These are phyloP conservation scores for Metschnikowia cubensis DNA, from an alignment of 805 yeast genomes.

Conservation along the genomic window DNA sequence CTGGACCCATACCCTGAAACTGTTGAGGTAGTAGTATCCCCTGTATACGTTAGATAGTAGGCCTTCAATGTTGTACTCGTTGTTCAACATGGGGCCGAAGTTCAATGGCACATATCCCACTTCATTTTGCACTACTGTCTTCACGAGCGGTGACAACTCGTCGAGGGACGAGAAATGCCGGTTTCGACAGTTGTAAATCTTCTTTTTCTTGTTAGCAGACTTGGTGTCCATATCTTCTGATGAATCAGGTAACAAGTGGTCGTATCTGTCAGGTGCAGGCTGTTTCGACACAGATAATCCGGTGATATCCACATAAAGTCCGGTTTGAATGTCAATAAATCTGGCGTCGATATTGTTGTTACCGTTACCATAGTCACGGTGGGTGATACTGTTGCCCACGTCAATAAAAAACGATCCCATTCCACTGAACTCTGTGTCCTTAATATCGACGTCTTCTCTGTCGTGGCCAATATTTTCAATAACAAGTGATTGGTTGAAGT, in stretches of 20 bases:
- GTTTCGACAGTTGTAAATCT: constrained; percentile 40
- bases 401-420: constrained; percentile 14
- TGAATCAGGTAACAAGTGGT: not conserved
- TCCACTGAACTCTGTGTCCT: constrained; percentile 49
- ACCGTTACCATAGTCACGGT: constrained; percentile 13
- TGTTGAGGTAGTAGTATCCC: constrained; percentile 6
- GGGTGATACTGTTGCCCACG: constrained; percentile 12
- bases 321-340: constrained; percentile 32
- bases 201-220: constrained; percentile 13
- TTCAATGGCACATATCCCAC: constrained; percentile 30
- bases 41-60: constrained; percentile 3
- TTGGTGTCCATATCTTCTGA: constrained; percentile 1
- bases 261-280: constrained; percentile 10
- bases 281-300: constrained; percentile 12
- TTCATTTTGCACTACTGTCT: constrained; percentile 18
- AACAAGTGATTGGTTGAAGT: constrained; percentile 21
- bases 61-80: constrained; percentile 24
- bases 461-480: constrained; percentile 20
- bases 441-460: constrained; percentile 20
- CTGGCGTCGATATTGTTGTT: constrained; percentile 34
- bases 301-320: constrained; percentile 18
- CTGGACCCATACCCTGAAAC: constrained; percentile 13
- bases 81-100: constrained; percentile 21
- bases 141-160: constrained; percentile 19
- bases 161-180: constrained; percentile 26